Evolutionary conservation across 352 stramenopile species (phyloP).

Genomic region (Thalassiosira sp.): DNA sequence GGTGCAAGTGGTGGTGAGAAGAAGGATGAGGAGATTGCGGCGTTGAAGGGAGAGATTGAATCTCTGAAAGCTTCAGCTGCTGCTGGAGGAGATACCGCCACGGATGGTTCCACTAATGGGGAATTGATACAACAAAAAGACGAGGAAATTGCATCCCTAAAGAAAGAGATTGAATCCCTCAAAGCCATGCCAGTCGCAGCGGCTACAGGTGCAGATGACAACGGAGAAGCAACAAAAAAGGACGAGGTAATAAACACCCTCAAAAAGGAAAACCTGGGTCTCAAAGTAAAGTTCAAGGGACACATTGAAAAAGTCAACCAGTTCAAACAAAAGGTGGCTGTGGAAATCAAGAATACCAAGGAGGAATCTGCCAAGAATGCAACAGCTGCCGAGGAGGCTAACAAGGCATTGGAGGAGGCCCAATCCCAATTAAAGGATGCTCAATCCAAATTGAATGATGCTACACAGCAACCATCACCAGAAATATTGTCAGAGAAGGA

Average conservation of each 20-base stretch:
- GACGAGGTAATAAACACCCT: conserved; percentile 26
- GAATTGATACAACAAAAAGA: conserved; percentile 21
- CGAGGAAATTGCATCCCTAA: conserved; percentile 22
- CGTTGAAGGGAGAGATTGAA: conserved; percentile 27
- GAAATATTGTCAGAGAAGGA: conserved; percentile 48
- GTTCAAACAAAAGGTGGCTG: conserved; percentile 47
- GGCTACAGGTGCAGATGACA: conserved; percentile 1
- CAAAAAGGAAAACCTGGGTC: conserved; percentile 26
- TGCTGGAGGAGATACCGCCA: neutral
- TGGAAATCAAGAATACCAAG: conserved; percentile 38
- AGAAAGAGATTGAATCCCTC: conserved; percentile 27
- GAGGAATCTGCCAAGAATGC: conserved; percentile 19
- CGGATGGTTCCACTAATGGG: too few species aligned
- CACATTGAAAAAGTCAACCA: conserved; percentile 47
- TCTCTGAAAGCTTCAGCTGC: conserved; percentile 8
- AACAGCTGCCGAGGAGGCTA: conserved; percentile 35
- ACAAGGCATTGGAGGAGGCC: conserved; percentile 29
- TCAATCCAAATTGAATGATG: conserved; percentile 5
- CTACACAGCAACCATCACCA: neutral
- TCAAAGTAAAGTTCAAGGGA: conserved; percentile 48
- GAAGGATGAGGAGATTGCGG: conserved; percentile 8
- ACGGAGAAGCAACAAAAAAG: conserved; percentile 19
- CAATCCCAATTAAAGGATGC: neutral
- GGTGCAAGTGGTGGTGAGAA: neutral
- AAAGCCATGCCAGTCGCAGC: neutral